Percentiles rank a stretch among this genome's conserved stretches.
These are phyloP conservation scores for Berkeleyomyces basicola DNA, from an alignment of 2,329 filamentous ascomycete species.

Conservation along the genomic window DNA sequence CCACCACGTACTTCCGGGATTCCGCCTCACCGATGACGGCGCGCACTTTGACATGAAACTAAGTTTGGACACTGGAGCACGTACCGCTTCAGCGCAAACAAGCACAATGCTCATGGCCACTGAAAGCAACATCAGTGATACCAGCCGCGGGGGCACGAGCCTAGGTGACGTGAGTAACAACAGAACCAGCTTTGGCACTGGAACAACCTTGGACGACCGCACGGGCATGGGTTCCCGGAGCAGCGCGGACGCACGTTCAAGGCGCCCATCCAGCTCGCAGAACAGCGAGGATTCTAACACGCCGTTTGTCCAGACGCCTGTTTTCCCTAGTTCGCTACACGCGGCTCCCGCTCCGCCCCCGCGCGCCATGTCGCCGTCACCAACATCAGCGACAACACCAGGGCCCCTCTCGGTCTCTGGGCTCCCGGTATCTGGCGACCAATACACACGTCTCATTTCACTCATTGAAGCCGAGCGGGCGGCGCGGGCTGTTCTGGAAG, in stretches of 20 bases:
- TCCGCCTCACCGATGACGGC: constrained; percentile 19
- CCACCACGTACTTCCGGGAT: constrained; percentile 29
- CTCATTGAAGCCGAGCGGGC: constrained; percentile 41
- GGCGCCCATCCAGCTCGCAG: constrained; percentile 5
- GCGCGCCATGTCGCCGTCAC: constrained; percentile 9
- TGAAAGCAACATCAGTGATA: neutral
- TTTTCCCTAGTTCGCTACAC: constrained; percentile 28
- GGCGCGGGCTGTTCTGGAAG: constrained; percentile 38
- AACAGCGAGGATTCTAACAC: constrained; percentile 22
- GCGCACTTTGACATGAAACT: neutral
- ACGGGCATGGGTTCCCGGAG: neutral
- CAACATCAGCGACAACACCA: constrained; percentile 11
- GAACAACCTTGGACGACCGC: neutral
- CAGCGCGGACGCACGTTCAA: neutral
- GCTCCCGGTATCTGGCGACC: constrained; percentile 24
- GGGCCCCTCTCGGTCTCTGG: no score
- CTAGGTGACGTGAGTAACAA: neutral
- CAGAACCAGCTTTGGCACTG: neutral
- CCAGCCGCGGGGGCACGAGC: neutral
- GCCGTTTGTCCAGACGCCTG: constrained; percentile 31
- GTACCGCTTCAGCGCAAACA: neutral
- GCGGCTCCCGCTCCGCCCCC: constrained; percentile 20
- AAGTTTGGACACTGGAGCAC: neutral
- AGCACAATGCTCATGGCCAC: neutral
- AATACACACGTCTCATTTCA: constrained; percentile 33